Evolutionary conservation across 2,329 filamentous ascomycete species (phyloP), one percentile per base, ranked within the genome.

Genomic region (Gremmenia infestans): DNA sequence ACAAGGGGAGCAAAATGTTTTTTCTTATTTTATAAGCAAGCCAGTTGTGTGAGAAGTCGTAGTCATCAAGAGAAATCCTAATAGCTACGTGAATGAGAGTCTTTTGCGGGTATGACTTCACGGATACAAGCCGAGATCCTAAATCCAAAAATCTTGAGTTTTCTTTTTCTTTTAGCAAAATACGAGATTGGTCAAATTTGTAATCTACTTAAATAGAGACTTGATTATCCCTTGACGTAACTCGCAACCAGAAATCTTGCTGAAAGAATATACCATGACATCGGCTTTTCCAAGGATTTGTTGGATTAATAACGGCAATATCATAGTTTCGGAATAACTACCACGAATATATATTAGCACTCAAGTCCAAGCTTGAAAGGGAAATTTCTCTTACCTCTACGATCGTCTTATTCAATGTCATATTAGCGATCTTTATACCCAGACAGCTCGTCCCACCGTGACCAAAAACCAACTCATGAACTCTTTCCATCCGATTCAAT

Each of bases 351-450:
- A 9, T 4, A 5, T 54, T 42, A 47, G 32, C 32, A 53, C 17
- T 12, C 36, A 9, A 17, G 7, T 19, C 14, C 9, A 7, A 40
- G 4, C 9, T 7, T 1, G 1, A 49, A 7, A 8, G 17, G 11
- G 23, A 2, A n/a, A n/a, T 23, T 11, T 32, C 68, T 51, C 70
- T 52, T 68, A 78, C 76, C 73, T 78, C 76, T n/a, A 76, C 72
- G 46, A 78, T 64, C 4, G 72, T 68, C 58, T 81, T 81, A 58
- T 77, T 72, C 48, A 80, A 60, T 64, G 79, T 77, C 70, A 79
- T 76, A 52, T 75, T 62, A 1, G 77, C 77, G 54, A 80, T 75
- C 0, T 72, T 66, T 62, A 72, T 75, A 5, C 78, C 78, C n/a
- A 79, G 63, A 58, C 78, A 79, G 61, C 70, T 65, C 56, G 70